Conservation (phyloP, 2,329 filamentous ascomycete species). For the Trichoderma harzianum region DNA sequence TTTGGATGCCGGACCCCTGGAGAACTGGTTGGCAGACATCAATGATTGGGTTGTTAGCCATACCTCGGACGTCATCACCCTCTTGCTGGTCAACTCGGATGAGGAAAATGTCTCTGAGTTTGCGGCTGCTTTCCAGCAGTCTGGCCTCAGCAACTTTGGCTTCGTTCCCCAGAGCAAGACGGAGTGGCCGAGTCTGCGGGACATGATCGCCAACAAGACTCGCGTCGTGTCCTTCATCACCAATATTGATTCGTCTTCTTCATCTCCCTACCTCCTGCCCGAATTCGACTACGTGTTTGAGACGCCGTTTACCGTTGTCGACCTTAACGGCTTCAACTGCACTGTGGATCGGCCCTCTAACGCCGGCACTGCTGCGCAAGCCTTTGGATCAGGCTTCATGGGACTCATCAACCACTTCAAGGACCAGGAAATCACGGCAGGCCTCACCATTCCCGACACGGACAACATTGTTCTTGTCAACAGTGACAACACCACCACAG, state of each 20-base stretch:
- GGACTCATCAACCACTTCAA: conserved; percentile 80
- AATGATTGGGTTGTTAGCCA: conserved; percentile 67
- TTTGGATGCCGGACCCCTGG: conserved; percentile 65
- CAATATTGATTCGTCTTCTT: conserved; percentile 40
- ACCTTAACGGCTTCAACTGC: conserved; percentile 67
- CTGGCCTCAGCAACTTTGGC: conserved; percentile 59
- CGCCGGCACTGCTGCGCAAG: conserved; percentile 47
- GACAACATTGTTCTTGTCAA: conserved; percentile 63
- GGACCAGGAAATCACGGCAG: conserved; percentile 52
- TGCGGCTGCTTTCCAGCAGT: conserved; percentile 50
- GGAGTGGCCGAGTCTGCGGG: conserved; percentile 69
- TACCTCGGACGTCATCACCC: conserved; percentile 70
- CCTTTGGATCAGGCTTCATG: conserved; percentile 57
- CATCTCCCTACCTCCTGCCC: conserved; percentile 57
- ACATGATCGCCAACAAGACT: conserved; percentile 61
- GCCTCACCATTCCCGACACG: conserved; percentile 60
- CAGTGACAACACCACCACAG: conserved; percentile 49
- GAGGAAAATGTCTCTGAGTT: conserved; percentile 53
- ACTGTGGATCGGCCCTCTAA: conserved; percentile 61
- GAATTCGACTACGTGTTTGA: conserved; percentile 70
- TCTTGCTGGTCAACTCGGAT: conserved; percentile 70
- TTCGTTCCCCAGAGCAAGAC: conserved; percentile 51
- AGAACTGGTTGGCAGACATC: conserved; percentile 61
- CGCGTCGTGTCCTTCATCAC: conserved; percentile 69
- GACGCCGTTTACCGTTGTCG: conserved; percentile 63